Base-by-base conservation (phyloP, 805 yeast species). In the Komagataella phaffii region DNA sequence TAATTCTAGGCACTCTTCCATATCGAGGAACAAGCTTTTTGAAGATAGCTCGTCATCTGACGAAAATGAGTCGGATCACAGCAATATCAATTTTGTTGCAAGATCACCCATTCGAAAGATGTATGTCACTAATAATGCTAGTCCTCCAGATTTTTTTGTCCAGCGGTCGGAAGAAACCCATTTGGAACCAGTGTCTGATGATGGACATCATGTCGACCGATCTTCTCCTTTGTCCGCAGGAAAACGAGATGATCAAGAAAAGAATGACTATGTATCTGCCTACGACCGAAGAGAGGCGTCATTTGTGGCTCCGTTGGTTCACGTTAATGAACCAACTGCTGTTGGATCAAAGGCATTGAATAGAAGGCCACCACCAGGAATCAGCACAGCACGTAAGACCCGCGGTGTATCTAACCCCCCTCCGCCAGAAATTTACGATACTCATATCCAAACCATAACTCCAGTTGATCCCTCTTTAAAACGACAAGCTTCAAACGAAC, bases 221-320 rank as follows among this genome's bases (percentile, higher is more conserved):
- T 53, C 53, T 18, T 51, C 54, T 10, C 50, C 48, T 43, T 50
- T 47, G 17, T 46, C 45, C 14, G 50, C 23, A 24, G 44, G 45
- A 36, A 17, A 24, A 17, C 47, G 44, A 43, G 50, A 47, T 17
- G 45, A 48, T 48, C 18, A 47, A 19, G 51, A 51, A 24, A 44
- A 46, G 6, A 51, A 51, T 24, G 51, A 48, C 1, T 51, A 47
- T 19, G 51, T 50, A 46, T 45, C 53, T 24, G 51, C 53, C 24
- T 50, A 72, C 55, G 76, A 72, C 53, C 62, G 75, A 51, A 54
- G 75, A 49, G 72, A 68, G 43, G 63, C 62, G 24, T 67, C 66
- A 3, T 57, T 59, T 2, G 70, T 68, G 21, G 65, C 63, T 0
- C 68, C 68, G 2, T 30, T 30, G 40, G 14, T 30, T 30, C 40